These are phyloP conservation scores for Cymbopogon citratus DNA, from an alignment of 176 grass and related monocot genomes.

Conservation along the genomic window DNA sequence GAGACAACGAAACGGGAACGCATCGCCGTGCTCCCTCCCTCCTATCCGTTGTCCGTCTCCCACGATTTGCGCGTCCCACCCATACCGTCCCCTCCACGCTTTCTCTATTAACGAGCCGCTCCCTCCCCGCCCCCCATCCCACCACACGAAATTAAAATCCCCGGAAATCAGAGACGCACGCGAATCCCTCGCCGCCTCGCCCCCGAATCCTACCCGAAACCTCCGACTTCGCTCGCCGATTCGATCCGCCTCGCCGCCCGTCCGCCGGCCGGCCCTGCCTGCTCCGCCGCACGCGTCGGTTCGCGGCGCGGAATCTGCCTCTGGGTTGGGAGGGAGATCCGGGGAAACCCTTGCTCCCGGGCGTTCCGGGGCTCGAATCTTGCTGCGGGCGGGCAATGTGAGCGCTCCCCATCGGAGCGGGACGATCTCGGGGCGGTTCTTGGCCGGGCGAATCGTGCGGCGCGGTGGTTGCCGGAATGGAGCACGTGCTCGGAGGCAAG, in stretches of 20 bases:
- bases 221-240: neutral
- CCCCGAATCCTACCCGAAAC: conserved; percentile 17
- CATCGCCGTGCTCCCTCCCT: neutral
- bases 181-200: conserved; percentile 21
- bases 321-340: conserved; percentile 38
- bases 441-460: conserved; percentile 25
- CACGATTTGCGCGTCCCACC: conserved; percentile 31
- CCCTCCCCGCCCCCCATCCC: neutral
- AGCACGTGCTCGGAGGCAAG: conserved; percentile 76
- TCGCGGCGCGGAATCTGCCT: conserved; percentile 14
- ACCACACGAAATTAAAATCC: neutral
- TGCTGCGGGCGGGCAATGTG: conserved; percentile 43
- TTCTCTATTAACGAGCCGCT: conserved; percentile 23
- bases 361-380: conserved; percentile 25
- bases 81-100: conserved; percentile 6
- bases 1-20: conserved; percentile 13
- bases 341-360: neutral
- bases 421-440: conserved; percentile 17
- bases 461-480: conserved; percentile 42
- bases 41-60: conserved; percentile 32
- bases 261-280: neutral
- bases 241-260: neutral
- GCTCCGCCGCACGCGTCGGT: neutral
- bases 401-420: neutral
- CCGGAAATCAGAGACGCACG: neutral